These are phyloP conservation scores for Hansenula sp. DNA, from an alignment of 1,139 yeast species.

Conservation along the genomic window DNA sequence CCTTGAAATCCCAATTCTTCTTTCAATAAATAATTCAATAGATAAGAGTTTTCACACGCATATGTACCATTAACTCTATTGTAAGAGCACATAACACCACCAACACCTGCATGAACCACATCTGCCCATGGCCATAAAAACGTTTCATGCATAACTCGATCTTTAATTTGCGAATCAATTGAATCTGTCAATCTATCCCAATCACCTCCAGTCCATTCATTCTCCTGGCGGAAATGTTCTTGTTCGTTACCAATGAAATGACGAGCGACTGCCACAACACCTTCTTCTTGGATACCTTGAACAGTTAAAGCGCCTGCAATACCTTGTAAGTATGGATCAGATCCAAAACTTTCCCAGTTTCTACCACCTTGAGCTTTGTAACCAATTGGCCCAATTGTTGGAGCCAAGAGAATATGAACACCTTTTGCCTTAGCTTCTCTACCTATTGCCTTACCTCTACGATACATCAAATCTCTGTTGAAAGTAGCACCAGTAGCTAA, in stretches of 20 bases:
- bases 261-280: conserved; percentile 50
- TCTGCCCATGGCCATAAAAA: conserved; percentile 69
- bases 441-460: conserved; percentile 56
- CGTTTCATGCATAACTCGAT: conserved; percentile 58
- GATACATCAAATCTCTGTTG: conserved; percentile 46
- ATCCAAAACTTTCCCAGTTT: conserved; percentile 64
- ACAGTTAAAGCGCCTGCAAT: conserved; percentile 49
- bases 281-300: conserved; percentile 55
- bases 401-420: conserved; percentile 54
- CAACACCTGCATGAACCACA: conserved; percentile 55
- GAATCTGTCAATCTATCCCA: conserved; percentile 38
- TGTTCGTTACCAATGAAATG: conserved; percentile 62
- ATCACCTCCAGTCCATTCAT: conserved; percentile 43
- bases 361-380: conserved; percentile 60
- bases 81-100: conserved; percentile 60
- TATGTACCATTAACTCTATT: conserved; percentile 55
- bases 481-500: conserved; percentile 57
- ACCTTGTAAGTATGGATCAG: conserved; percentile 63
- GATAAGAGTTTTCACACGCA: conserved; percentile 58
- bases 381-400: conserved; percentile 61
- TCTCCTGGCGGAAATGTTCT: conserved; percentile 57
- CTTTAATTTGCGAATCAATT: conserved; percentile 51
- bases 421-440: conserved; percentile 52
- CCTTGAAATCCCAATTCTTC: conserved; percentile 67
- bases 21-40: conserved; percentile 50